Evolutionary conservation across 805 yeast species (phyloP).

Genomic region (Nadsonia fulvescens): DNA sequence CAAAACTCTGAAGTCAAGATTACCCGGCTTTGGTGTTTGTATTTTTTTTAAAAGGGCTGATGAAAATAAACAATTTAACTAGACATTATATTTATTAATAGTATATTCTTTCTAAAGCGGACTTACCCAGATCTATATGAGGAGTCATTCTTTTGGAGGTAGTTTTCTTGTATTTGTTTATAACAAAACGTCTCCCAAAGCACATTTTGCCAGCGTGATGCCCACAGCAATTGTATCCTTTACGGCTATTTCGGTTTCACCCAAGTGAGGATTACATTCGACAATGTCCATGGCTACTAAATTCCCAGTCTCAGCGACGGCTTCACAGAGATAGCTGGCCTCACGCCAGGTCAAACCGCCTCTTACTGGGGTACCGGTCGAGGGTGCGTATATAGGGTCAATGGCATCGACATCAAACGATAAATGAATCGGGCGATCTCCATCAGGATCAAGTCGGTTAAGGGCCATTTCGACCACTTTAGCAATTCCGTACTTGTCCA

Average conservation of each 20-base stretch:
- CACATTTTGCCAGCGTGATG: slow-evolving; percentile 80
- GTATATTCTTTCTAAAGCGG: too few species aligned
- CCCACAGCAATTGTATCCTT: slow-evolving; percentile 81
- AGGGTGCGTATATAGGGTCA: slow-evolving; percentile 86
- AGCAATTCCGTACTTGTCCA: slow-evolving; percentile 85
- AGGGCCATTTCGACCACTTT: slow-evolving; percentile 85
- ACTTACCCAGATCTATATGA: too few species aligned
- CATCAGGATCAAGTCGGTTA: slow-evolving; percentile 53
- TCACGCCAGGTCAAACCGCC: slow-evolving; percentile 92
- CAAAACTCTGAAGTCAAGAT: too few species aligned
- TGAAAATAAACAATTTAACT: too few species aligned
- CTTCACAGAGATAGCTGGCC: slow-evolving; percentile 83
- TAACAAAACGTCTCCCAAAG: slow-evolving; percentile 76
- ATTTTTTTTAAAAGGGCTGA: too few species aligned
- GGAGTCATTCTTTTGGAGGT: too few species aligned
- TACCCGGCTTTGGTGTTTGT: too few species aligned
- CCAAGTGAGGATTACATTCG: slow-evolving; percentile 83
- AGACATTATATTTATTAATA: too few species aligned
- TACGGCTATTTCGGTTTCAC: slow-evolving; percentile 55
- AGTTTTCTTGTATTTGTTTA: slow-evolving; percentile 17
- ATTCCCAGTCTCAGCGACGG: slow-evolving; percentile 77
- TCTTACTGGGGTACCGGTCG: slow-evolving; percentile 95
- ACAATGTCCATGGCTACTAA: slow-evolving; percentile 80
- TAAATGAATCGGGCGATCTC: slow-evolving; percentile 62
- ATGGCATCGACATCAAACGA: slow-evolving; percentile 94